Percentiles rank a stretch among this genome's conserved stretches.
Evolutionary conservation across 2,329 filamentous ascomycete species (phyloP).

Genomic region (Bipolaris sorokiniana): DNA sequence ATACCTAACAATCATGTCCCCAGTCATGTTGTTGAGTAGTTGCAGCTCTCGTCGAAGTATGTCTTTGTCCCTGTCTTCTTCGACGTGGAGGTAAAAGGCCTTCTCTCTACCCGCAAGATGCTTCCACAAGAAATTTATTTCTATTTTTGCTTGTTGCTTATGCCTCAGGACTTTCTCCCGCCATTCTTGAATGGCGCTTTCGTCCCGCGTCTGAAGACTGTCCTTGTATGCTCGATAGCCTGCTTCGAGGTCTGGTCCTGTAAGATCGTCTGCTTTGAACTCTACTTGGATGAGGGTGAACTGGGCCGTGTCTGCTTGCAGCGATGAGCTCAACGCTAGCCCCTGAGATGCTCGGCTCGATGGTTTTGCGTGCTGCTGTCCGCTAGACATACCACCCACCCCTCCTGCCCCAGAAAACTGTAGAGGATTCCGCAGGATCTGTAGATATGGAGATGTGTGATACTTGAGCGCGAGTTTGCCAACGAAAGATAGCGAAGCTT

Average conservation of each 20-base stretch:
- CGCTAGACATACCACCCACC: neutral
- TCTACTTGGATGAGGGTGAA: constrained; percentile 19
- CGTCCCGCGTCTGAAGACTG: constrained; percentile 13
- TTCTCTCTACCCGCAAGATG: constrained; percentile 23
- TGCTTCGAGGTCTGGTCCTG: constrained; percentile 23
- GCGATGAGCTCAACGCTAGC: neutral
- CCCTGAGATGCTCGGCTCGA: neutral
- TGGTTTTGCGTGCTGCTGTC: neutral
- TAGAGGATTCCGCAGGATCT: constrained; percentile 4
- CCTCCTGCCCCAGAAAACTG: neutral
- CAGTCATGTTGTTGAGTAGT: constrained; percentile 23
- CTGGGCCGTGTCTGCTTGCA: constrained; percentile 6
- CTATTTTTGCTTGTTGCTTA: constrained; percentile 10
- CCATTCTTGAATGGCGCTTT: constrained; percentile 18
- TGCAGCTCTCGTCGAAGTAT: constrained; percentile 22
- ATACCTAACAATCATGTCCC: constrained; percentile 9
- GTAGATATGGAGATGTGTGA: constrained; percentile 7
- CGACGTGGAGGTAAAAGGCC: constrained; percentile 18
- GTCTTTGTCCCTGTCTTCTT: constrained; percentile 23
- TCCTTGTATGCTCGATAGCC: constrained; percentile 25
- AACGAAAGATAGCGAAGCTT: constrained; percentile 20
- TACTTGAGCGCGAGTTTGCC: constrained; percentile 18
- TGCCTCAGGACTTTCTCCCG: constrained; percentile 22
- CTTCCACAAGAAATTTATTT: constrained; percentile 27
- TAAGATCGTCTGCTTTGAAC: constrained; percentile 23